phyloP scores from a whole-genome alignment of 345 rosid genomes.

The Gossypium raimondii region DNA sequence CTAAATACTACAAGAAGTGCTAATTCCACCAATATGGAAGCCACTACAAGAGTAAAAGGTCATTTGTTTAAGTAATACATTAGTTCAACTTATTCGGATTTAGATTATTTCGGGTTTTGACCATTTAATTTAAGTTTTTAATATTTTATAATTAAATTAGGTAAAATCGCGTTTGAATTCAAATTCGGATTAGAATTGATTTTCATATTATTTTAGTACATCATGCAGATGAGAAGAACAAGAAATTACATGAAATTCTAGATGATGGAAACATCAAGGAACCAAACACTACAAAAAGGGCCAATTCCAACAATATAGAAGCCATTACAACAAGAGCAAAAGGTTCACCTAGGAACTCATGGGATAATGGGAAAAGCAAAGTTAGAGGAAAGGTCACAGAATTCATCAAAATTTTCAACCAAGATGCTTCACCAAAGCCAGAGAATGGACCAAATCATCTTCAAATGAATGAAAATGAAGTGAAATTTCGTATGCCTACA shows the following conservation, averaged over 20 bases:
- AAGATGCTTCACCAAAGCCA: constrained; percentile 41
- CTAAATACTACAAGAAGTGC: too few relatives aligned
- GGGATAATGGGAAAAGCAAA: constrained; percentile 37
- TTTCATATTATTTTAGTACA: too few relatives aligned
- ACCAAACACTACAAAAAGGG: constrained; percentile 25
- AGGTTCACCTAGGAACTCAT: constrained; percentile 24
- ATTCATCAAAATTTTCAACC: constrained; percentile 66
- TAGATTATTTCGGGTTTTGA: rapidly evolving
- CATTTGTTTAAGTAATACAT: rapidly evolving
- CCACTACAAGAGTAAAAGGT: too few relatives aligned
- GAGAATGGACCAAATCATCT: constrained; percentile 25
- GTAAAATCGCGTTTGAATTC: too few relatives aligned
- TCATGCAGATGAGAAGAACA: too few relatives aligned
- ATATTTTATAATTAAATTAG: too few relatives aligned
- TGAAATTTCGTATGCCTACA: constrained; percentile 20
- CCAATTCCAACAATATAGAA: constrained; percentile 22
- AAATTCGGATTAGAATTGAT: too few relatives aligned
- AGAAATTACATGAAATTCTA: constrained; percentile 9
- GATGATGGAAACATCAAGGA: constrained; percentile 37
- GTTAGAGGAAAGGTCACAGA: constrained; percentile 65
- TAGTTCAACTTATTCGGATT: too few relatives aligned
- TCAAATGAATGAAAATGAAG: constrained; percentile 19
- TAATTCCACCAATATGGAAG: too few relatives aligned
- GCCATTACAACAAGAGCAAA: constrained; percentile 27
- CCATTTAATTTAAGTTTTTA: too few relatives aligned